These are phyloP conservation scores for Suzukiozyma palmioleophila DNA, from an alignment of 1,139 yeast genomes.

Conservation along the genomic window DNA sequence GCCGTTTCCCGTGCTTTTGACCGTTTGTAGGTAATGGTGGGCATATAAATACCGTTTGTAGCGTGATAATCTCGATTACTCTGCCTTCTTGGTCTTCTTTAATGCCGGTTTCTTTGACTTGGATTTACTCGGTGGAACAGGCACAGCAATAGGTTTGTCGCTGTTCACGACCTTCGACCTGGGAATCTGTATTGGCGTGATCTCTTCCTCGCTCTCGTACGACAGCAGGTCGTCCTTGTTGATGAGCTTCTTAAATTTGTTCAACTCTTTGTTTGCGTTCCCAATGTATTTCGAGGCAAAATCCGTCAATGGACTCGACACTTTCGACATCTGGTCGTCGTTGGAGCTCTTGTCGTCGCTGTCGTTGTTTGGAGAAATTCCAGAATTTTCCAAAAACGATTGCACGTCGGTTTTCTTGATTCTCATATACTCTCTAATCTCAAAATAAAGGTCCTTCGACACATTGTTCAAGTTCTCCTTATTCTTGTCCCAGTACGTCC, in stretches of 20 bases:
- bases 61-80: neutral
- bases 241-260: constrained; percentile 68
- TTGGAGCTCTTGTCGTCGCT: constrained; percentile 19
- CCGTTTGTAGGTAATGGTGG: too few relatives aligned
- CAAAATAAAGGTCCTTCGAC: constrained; percentile 78
- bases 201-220: constrained; percentile 13
- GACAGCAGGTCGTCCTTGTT: constrained; percentile 23
- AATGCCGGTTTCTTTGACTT: neutral
- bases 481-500: constrained; percentile 77
- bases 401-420: constrained; percentile 44
- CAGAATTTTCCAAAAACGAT: constrained; percentile 23
- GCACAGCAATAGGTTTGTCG: neutral
- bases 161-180: neutral
- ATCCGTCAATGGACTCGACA: constrained; percentile 51
- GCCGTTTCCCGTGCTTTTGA: too few relatives aligned
- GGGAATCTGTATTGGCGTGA: constrained; percentile 10
- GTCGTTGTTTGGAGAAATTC: constrained; percentile 8
- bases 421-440: constrained; percentile 69
- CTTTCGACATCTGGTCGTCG: constrained; percentile 25
- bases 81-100: constrained; percentile 3
- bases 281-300: constrained; percentile 61
- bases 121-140: neutral
- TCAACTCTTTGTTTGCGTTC: constrained; percentile 45
- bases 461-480: constrained; percentile 66
- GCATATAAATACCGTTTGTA: too few relatives aligned